These are phyloP conservation scores for Sordariomycetes sp. DNA, from an alignment of 2,329 filamentous ascomycete genomes.

Conservation along the genomic window DNA sequence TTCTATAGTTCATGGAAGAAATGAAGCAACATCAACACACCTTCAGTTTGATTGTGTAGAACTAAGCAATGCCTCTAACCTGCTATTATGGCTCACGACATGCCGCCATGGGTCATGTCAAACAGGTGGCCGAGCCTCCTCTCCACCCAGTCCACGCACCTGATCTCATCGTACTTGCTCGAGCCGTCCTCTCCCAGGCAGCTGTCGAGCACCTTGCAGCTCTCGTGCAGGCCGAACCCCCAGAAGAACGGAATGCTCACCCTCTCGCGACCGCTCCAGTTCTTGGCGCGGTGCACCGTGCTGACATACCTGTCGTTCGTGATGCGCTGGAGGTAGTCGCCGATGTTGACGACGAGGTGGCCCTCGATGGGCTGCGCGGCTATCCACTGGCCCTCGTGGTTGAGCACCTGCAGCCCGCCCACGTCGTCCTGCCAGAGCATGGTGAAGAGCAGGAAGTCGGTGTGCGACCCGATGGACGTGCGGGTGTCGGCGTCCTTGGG, in stretches of 20 bases:
- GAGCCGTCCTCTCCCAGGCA: too few relatives aligned
- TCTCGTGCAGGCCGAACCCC: conserved; percentile 40
- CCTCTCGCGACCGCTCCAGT: conserved; percentile 25
- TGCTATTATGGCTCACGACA: too few relatives aligned
- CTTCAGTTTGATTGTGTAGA: too few relatives aligned
- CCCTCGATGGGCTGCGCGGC: conserved; percentile 12
- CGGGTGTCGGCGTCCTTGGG: conserved; percentile 19
- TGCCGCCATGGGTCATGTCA: too few relatives aligned
- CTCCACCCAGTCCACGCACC: too few relatives aligned
- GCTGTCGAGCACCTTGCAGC: conserved; percentile 24
- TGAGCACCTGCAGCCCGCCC: conserved; percentile 16
- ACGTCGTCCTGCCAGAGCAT: conserved; percentile 23
- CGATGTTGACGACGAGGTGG: conserved; percentile 16
- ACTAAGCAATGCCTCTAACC: too few relatives aligned
- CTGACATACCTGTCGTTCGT: conserved; percentile 13
- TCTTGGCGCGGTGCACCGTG: conserved; percentile 23
- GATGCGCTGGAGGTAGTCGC: conserved; percentile 14
- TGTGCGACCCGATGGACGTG: conserved; percentile 34
- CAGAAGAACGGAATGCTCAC: conserved; percentile 49
- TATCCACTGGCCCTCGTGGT: conserved; percentile 12
- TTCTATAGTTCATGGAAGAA: too few relatives aligned
- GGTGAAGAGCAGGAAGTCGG: conserved; percentile 28
- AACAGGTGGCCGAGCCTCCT: too few relatives aligned
- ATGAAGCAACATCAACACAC: too few relatives aligned
- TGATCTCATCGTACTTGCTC: too few relatives aligned